Evolutionary conservation across 768 basidiomycete genomes (phyloP), one percentile per base, ranked within the genome.

Genomic region (Boletus rubescentipes): DNA sequence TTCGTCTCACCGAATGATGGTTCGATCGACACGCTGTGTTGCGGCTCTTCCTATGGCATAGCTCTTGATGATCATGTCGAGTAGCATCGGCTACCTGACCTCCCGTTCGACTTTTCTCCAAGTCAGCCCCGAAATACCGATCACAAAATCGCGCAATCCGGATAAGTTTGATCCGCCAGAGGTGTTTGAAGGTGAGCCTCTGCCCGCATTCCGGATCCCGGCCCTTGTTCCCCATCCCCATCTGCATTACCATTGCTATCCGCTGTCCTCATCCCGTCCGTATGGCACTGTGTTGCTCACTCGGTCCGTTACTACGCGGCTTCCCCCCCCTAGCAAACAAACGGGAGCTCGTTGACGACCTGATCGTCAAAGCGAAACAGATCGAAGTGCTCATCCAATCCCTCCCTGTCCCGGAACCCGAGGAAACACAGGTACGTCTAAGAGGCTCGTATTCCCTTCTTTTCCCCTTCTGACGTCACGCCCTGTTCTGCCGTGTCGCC

Each of bases 41-140:
- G 26, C 6, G 26, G 26, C 26, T 26, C 26, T 6, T 26, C 6
- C n/a, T 3, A 26, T 26, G 26, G 26, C 26, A 46, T 51, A 93
- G 88, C 83, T 96, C 66, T 81, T 96, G 60, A 85, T 80, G 59
- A 93, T 95, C 71, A 93, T 93, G 89, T 87, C 89, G 51, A 85
- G 83, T 61, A 87, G 81, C 57, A 81, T 95, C 56, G 78, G 80
- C 43, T 93, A 95, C 73, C 81, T 96, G 55, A 89, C 87, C 8
- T 78, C 83, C 38, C 81, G 87, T 35, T 76, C 90, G 45, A 84
- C 85, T 63, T 93, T 93, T 65, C 70, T 83, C 30, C 90, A 91
- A 71, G 82, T 95, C 69, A 86, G 85, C 67, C 74, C 78, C 9
- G 83, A 89, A 34, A 78, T 94, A 36, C 93, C 93, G n/a, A 74